phyloP scores from a whole-genome alignment of 2,329 filamentous ascomycete genomes.

The Cladosporium oxysporum region DNA sequence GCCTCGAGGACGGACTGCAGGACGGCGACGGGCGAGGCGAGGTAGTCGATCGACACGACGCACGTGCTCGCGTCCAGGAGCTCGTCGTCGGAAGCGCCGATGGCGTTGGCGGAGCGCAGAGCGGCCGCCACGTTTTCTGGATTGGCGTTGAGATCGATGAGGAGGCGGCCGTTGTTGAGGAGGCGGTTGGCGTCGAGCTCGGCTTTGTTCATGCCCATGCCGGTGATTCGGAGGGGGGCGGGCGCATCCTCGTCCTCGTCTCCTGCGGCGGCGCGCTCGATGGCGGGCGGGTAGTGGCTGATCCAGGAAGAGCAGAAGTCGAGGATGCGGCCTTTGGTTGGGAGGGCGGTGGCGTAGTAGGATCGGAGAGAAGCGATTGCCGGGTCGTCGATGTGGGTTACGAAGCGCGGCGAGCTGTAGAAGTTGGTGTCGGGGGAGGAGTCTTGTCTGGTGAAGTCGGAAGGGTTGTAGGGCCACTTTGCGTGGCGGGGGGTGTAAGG shows the following conservation, averaged over 20 bases:
- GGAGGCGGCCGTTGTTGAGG: slow-evolving; percentile 36
- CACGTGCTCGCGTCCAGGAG: slow-evolving; percentile 51
- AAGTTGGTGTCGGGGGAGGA: slow-evolving; percentile 40
- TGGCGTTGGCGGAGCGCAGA: slow-evolving; percentile 22
- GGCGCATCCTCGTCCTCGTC: not conserved
- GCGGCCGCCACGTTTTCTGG: slow-evolving; percentile 32
- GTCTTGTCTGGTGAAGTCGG: slow-evolving; percentile 45
- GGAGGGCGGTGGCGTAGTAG: slow-evolving; percentile 51
- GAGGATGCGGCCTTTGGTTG: slow-evolving; percentile 45
- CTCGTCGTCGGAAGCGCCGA: slow-evolving; percentile 6
- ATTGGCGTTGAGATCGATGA: slow-evolving; percentile 50
- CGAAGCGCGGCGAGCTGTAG: slow-evolving; percentile 50
- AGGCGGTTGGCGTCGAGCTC: slow-evolving; percentile 49
- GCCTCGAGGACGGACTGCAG: slow-evolving; percentile 44
- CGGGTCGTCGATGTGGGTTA: slow-evolving; percentile 56
- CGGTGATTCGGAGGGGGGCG: slow-evolving; percentile 42
- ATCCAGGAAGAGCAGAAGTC: slow-evolving; percentile 57
- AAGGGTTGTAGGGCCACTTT: slow-evolving; percentile 39
- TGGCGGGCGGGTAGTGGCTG: slow-evolving; percentile 44
- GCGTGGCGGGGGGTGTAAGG: slow-evolving; percentile 35
- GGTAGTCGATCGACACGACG: slow-evolving; percentile 55
- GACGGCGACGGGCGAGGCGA: slow-evolving; percentile 49
- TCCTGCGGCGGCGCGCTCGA: slow-evolving; percentile 28
- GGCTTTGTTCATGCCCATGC: slow-evolving; percentile 51
- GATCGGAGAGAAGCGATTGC: slow-evolving; percentile 47